Evolutionary conservation across 768 basidiomycete genomes (phyloP), one percentile per base, ranked within the genome.

Genomic region (Pleurotus tuber-regium): DNA sequence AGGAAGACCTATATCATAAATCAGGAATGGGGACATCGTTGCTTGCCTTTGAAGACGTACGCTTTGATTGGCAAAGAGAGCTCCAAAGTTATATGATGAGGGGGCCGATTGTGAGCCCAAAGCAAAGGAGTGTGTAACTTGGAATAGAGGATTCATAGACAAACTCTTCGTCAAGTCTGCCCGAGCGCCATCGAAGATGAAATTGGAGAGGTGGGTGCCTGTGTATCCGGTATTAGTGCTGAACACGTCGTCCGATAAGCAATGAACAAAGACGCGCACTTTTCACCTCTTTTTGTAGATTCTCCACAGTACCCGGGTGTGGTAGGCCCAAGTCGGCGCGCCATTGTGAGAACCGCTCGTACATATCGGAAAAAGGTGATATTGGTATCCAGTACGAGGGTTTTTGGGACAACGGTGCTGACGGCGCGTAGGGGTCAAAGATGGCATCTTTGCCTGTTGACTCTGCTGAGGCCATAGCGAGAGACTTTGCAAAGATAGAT

Each of bases 61-160:
- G 66, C 79, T 78, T 61, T 84, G 78, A 62, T 86, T 96, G 11
- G 89, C 94, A 70, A 87, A 98, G 44, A 97, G 81, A 8, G 94
- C 92, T 52, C 89, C 91, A 65, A 98, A 98, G 69, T 92, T 94
- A 71, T 99, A 99, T 25, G 87, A 88, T 11, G 96, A 80, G 1
- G 92, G 82, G 0, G 77, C 69, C n/a, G 85, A 82, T 67, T 89
- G 87, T 16, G 92, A 92, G 16, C 92, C 97, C 52, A 98, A 75
- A 53, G 86, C 78, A 72, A 99, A 98, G 19, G 93, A 90, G 69
- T 99, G 97, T 54, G 94, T 95, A 61, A 98, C 89, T 76, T 98
- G 96, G 82, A 98, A 98, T 44, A 90, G 83, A n/a, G 97, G 97
- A 67, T 84, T 91, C 67, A 88, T 79, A 24, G 93, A 96, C 60